Evolutionary conservation across 2,329 filamentous ascomycete genomes (phyloP).

Genomic region (Kalaharituber pfeilii): DNA sequence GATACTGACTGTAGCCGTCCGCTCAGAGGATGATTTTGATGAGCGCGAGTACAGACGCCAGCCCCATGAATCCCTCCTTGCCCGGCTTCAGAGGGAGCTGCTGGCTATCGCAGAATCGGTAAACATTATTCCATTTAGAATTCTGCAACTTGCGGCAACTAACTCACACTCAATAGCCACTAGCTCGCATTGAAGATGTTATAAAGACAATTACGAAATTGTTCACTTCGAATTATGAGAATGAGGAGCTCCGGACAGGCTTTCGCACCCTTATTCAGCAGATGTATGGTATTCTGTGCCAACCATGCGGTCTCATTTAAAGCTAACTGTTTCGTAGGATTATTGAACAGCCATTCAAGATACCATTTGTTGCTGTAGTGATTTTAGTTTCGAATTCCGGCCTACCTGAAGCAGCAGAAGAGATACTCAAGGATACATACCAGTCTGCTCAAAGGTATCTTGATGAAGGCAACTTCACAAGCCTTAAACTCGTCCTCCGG

Average conservation of each 20-base stretch:
- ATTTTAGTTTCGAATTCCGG: conserved; percentile 62
- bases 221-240: conserved; percentile 70
- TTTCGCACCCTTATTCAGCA: conserved; percentile 61
- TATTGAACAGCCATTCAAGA: conserved; percentile 88
- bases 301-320: background rate
- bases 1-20: no score
- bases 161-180: conserved; percentile 31
- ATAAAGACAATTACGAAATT: conserved; percentile 56
- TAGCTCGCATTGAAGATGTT: conserved; percentile 64
- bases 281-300: conserved; percentile 37
- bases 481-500: conserved; percentile 77
- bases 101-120: conserved; percentile 63
- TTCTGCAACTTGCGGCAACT: conserved; percentile 3
- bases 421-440: conserved; percentile 48
- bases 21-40: conserved; percentile 55
- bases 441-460: conserved; percentile 49
- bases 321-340: conserved; percentile 31
- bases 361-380: conserved; percentile 79
- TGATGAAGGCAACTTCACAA: conserved; percentile 61
- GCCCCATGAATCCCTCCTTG: conserved; percentile 52
- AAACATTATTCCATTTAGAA: conserved; percentile 13
- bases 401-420: conserved; percentile 41
- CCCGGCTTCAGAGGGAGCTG: conserved; percentile 59
- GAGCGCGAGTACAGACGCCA: conserved; percentile 43
- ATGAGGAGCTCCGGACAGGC: conserved; percentile 53